Base-by-base conservation (phyloP, 2,329 filamentous ascomycete species). In the Curvularia sp. region DNA sequence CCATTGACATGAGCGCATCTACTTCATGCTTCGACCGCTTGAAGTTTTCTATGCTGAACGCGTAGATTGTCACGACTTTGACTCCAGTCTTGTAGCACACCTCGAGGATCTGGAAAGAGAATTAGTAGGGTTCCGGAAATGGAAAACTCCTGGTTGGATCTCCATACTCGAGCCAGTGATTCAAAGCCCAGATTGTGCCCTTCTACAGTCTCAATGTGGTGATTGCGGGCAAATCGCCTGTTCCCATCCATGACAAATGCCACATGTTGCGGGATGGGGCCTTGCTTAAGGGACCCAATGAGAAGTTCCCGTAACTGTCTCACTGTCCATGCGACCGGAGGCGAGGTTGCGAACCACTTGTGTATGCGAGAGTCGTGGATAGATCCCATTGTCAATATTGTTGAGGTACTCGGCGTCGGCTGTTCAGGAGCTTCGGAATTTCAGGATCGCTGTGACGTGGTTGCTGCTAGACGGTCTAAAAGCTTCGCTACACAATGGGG, bases 241-340 rank as follows among this genome's bases (percentile, higher is more conserved):
- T 99, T 99, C 55, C 95, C 95, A 76, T 99, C 95, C 95, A 99
- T 99, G 69, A 97, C 94, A 74, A 99, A 99, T n/a, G 95, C 95
- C 60, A 99, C 87, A 86, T 99, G 95, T 72, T 92, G 89, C 9
- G 95, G 95, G 55, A 99, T 89, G 1, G 93, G 92, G 0, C 95
- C 95, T 78, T 97, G 94, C 73, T 89, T 89, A 53, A 98, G 81
- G 49, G 93, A 90, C 54, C 92, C 92, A 68, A 99, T 95, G 62
- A 98, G 84, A 50, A 97, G 82, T 75, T 96, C 91, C 63, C 92
- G 88, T 20, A 96, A 79, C 69, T 89, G 87, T 59, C 86, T 87
- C 60, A 96, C 83, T n/a, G 85, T 87, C 89, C 92, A 97, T 86
- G 97, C 93, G 68, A 92, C 89, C 0, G 95, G 95, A 13, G 95